These are phyloP conservation scores for Chiua virens DNA, from an alignment of 768 basidiomycete species.

Conservation along the genomic window DNA sequence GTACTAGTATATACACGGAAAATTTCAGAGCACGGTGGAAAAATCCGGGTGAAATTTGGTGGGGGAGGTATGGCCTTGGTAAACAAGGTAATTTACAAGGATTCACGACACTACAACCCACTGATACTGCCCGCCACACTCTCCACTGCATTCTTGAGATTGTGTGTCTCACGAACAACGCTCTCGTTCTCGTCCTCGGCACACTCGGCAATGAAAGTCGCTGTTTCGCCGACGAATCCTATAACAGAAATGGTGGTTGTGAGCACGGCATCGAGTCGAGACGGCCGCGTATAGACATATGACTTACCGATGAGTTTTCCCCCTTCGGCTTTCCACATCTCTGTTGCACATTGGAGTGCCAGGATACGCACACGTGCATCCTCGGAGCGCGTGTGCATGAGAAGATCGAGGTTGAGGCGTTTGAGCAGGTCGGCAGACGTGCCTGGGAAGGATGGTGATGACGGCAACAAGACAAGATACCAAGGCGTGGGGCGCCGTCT, in stretches of 20 bases:
- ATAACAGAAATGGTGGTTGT: background rate
- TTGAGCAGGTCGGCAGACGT: slow-evolving; percentile 55
- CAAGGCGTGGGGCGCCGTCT: slow-evolving; percentile 12
- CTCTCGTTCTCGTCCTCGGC: slow-evolving; percentile 86
- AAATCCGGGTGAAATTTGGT: too few species aligned
- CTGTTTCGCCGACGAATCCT: slow-evolving; percentile 81
- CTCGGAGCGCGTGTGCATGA: slow-evolving; percentile 90
- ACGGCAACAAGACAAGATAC: slow-evolving; percentile 20
- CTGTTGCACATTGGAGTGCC: slow-evolving; percentile 65
- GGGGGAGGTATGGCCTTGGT: too few species aligned
- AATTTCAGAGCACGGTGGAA: too few species aligned
- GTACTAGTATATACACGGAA: too few species aligned
- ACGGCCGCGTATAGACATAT: too few species aligned
- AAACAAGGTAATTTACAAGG: too few species aligned
- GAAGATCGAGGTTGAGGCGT: slow-evolving; percentile 73
- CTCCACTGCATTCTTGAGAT: slow-evolving; percentile 71
- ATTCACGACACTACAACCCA: slow-evolving; percentile 29
- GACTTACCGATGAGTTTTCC: slow-evolving; percentile 65
- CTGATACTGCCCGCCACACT: slow-evolving; percentile 61
- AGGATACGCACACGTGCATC: slow-evolving; percentile 65
- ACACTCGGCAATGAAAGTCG: slow-evolving; percentile 85
- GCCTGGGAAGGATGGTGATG: slow-evolving; percentile 13
- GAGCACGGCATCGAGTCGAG: background rate
- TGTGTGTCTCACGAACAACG: slow-evolving; percentile 69
- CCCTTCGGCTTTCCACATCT: slow-evolving; percentile 78